These are phyloP conservation scores for Breviolum minutum DNA, from an alignment of 73 alveolate species.

Conservation along the genomic window DNA sequence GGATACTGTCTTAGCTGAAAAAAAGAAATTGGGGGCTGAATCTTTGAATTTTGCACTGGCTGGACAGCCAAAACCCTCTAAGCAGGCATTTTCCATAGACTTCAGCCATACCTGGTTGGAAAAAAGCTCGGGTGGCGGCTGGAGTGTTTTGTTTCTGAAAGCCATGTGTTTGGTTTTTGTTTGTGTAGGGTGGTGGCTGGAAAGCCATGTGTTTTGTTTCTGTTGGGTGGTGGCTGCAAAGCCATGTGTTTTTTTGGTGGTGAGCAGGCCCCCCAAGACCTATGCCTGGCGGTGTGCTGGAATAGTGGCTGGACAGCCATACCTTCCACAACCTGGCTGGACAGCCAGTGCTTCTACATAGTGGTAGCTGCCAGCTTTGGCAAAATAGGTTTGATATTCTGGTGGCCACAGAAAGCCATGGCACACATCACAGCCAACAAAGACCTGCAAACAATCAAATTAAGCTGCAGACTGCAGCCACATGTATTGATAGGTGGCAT, in stretches of 20 bases:
- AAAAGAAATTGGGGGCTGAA: background rate
- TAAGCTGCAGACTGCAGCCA: no score
- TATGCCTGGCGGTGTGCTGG: no score
- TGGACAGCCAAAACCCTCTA: background rate
- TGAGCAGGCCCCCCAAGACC: no score
- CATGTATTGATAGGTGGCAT: no score
- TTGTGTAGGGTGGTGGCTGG: no score
- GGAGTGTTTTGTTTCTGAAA: background rate
- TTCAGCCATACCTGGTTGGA: background rate
- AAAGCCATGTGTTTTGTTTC: no score
- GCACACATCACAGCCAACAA: background rate
- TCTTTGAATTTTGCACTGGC: background rate
- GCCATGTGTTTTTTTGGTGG: no score
- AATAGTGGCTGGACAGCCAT: slow-evolving; percentile 4
- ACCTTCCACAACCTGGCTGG: no score
- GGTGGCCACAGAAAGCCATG: background rate
- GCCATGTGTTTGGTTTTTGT: background rate
- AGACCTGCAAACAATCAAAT: background rate
- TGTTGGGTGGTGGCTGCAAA: no score
- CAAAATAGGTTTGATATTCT: no score
- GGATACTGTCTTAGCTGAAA: background rate
- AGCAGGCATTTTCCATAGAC: background rate
- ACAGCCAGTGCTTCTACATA: no score
- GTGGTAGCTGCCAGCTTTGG: no score
- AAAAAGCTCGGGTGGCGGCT: background rate